Evolutionary conservation across 2,329 filamentous ascomycete species (phyloP).

Genomic region (Colletotrichum australisinense): DNA sequence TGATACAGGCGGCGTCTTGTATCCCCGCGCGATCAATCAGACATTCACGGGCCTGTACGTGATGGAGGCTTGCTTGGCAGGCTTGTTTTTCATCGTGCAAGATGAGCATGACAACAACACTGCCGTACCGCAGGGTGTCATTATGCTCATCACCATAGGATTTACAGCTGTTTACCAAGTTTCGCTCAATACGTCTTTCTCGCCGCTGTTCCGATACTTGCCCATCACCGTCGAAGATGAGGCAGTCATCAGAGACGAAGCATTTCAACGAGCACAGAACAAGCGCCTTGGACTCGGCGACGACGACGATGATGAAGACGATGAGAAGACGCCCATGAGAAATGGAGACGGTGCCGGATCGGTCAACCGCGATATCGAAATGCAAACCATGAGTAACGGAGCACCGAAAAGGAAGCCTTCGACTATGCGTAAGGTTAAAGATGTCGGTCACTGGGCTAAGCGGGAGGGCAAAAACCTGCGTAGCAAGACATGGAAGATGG

Average conservation of each 20-base stretch:
- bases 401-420: slow-evolving; percentile 47
- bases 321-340: slow-evolving; percentile 55
- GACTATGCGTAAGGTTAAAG: slow-evolving; percentile 58
- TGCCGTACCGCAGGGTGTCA: slow-evolving; percentile 81
- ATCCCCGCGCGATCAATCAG: slow-evolving; percentile 93
- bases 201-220: slow-evolving; percentile 86
- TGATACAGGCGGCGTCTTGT: slow-evolving; percentile 93
- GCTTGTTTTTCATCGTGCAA: slow-evolving; percentile 86
- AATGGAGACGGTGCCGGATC: slow-evolving; percentile 42
- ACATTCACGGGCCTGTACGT: slow-evolving; percentile 95
- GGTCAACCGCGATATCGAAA: slow-evolving; percentile 47
- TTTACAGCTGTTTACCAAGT: slow-evolving; percentile 84
- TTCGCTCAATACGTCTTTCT: slow-evolving; percentile 84
- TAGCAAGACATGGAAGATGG: slow-evolving; percentile 55
- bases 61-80: slow-evolving; percentile 91
- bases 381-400: slow-evolving; percentile 43
- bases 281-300: slow-evolving; percentile 72
- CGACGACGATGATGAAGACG: slow-evolving; percentile 62
- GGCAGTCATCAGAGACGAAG: slow-evolving; percentile 89
- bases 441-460: slow-evolving; percentile 60
- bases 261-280: slow-evolving; percentile 84
- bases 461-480: slow-evolving; percentile 61
- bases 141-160: slow-evolving; percentile 81
- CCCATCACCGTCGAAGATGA: slow-evolving; percentile 97
- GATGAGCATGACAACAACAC: slow-evolving; percentile 60